phyloP scores from a whole-genome alignment of 2,329 filamentous ascomycete genomes.

The Penicillium sp. region DNA sequence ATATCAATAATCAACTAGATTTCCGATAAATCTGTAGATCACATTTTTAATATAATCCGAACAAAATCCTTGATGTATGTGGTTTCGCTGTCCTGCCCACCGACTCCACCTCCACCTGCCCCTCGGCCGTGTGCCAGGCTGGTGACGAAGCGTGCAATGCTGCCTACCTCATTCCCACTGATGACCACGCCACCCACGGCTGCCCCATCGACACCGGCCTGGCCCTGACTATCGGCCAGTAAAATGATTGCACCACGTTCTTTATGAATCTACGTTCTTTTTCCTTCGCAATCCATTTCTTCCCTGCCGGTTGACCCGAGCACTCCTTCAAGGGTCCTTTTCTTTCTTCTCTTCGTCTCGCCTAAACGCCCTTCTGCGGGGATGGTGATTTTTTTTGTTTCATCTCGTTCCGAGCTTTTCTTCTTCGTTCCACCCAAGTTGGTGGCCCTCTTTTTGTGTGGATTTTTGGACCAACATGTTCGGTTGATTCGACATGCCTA shows the following conservation, averaged over 20 bases:
- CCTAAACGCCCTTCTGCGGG: background rate
- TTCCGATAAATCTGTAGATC: too few species aligned
- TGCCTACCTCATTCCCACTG: slow-evolving; percentile 43
- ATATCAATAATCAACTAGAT: too few species aligned
- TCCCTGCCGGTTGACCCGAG: slow-evolving; percentile 28
- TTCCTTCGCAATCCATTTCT: background rate
- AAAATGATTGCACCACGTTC: slow-evolving; percentile 8
- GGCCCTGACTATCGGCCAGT: slow-evolving; percentile 35
- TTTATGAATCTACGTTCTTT: background rate
- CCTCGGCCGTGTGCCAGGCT: slow-evolving; percentile 36
- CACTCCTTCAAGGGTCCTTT: slow-evolving; percentile 20
- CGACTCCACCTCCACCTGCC: slow-evolving; percentile 30
- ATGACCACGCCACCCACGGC: slow-evolving; percentile 45
- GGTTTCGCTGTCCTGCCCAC: slow-evolving; percentile 41
- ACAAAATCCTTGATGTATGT: too few species aligned
- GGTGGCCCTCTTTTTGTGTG: slow-evolving; percentile 8
- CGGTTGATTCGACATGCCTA: slow-evolving; percentile 22
- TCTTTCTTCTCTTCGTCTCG: slow-evolving; percentile 9
- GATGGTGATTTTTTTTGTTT: background rate
- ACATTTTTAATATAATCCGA: too few species aligned
- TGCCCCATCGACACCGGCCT: slow-evolving; percentile 40
- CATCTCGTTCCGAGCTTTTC: background rate
- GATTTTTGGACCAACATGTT: slow-evolving; percentile 14
- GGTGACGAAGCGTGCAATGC: slow-evolving; percentile 39
- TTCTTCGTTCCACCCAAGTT: slow-evolving; percentile 7